Base-by-base conservation (phyloP, 2,329 filamentous ascomycete genomes). In the Orbilia javanica region DNA sequence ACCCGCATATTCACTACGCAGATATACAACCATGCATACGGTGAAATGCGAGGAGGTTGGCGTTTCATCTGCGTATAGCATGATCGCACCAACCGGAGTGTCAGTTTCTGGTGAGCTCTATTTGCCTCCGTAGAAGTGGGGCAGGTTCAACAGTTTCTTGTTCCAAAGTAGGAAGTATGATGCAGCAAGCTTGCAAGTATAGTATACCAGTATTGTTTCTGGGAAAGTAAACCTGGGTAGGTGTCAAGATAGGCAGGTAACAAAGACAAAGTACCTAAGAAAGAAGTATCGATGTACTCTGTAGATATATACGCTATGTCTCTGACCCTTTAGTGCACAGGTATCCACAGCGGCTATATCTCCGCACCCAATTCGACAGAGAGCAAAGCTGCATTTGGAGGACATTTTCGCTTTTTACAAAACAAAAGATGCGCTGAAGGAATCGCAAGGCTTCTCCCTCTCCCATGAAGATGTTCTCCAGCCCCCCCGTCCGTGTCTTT, bases 301-400 rank as follows among this genome's bases (percentile, higher is more conserved):
- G n/a, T 31, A 20, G 1, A 5, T 22, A 36, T 6, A 15, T 36
- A n/a, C n/a, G n/a, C n/a, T n/a, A 36, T 20, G 63, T 55, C 15
- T 42, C 31, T 31, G 20, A 53, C 39, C 15, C 6, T 68, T 22
- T 27, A 55, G 29, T 36, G 64, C 18, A 44, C 31, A 57, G n/a
- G n/a, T 57, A 55, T 55, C 64, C 39, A 50, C 66, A 70, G 66
- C 66, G 66, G 66, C 31, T 70, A 70, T 60, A 62, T 50, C 42
- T 55, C 20, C 11, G 13, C 22, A 64, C 34, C 34, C 34, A 42
- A 60, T 42, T 34, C 31, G 55, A 57, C n/a, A n/a, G 20, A 42
- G 15, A 57, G n/a, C 3, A 57, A 4, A 31, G 20, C 29, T 36
- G 36, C 31, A 29, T 57, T 57, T 18, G 29, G 25, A 39, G 29